Conservation (phyloP, 139 green algal species). For the Micractinium sp. region DNA sequence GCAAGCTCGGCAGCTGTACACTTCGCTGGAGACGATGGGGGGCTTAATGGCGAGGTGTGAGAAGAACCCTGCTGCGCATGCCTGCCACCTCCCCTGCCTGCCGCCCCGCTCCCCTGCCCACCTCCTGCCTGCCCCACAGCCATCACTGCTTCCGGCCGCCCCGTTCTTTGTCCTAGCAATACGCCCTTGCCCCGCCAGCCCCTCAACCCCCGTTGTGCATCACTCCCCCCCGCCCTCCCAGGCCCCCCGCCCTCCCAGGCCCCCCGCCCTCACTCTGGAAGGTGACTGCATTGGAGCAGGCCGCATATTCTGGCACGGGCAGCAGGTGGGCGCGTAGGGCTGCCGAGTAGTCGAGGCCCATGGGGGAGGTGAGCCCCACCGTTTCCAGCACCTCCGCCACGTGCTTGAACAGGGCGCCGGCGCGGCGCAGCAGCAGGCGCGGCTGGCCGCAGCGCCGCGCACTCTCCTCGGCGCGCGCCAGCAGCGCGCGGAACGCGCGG, state of each 20-base stretch:
- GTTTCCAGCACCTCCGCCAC: slow-evolving; percentile 43
- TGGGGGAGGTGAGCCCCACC: slow-evolving; percentile 25
- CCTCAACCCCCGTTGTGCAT: background rate
- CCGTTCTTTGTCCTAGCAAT: too few species aligned
- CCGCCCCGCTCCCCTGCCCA: too few species aligned
- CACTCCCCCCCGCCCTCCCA: background rate
- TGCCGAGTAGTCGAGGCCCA: slow-evolving; percentile 44
- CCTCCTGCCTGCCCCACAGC: too few species aligned
- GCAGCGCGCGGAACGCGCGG: slow-evolving; percentile 41
- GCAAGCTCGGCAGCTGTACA: too few species aligned
- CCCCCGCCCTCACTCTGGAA: slow-evolving; percentile 38
- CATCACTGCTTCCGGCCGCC: too few species aligned
- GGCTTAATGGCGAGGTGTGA: too few species aligned
- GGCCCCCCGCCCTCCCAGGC: background rate
- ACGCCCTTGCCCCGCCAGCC: too few species aligned
- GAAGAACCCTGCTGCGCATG: too few species aligned
- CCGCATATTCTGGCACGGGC: slow-evolving; percentile 40
- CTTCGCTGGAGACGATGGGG: too few species aligned
- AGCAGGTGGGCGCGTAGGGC: slow-evolving; percentile 53
- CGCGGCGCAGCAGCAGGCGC: slow-evolving; percentile 43
- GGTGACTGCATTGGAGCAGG: background rate
- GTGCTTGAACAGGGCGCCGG: slow-evolving; percentile 47
- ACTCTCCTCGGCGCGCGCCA: slow-evolving; percentile 52
- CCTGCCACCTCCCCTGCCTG: too few species aligned
- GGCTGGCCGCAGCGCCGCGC: slow-evolving; percentile 37